A percentile compares a stretch with the other conserved stretches of the same genome.
phyloP scores from a whole-genome alignment of 371 early-diverging fungal species.

The Sporodiniella umbellata region DNA sequence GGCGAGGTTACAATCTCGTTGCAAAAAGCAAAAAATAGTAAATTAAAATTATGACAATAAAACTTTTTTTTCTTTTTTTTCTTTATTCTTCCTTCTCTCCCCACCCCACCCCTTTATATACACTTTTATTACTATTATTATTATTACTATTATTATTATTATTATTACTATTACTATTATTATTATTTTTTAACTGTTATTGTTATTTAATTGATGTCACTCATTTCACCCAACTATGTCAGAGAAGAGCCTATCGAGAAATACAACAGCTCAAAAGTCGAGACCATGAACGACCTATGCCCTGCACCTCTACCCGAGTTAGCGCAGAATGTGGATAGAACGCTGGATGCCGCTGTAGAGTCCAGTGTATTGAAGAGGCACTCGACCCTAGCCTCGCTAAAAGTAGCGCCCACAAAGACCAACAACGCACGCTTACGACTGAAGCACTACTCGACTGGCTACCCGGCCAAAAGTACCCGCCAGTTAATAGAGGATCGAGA shows the following conservation, averaged over 20 bases:
- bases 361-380: constrained; percentile 12
- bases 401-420: neutral
- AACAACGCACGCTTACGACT: constrained; percentile 1
- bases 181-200: neutral
- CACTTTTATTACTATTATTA: too few relatives aligned
- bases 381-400: constrained; percentile 11
- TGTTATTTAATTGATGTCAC: neutral
- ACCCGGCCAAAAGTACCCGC: constrained; percentile 24
- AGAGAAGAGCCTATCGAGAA: neutral
- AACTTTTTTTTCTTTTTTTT: neutral
- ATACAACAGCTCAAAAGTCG: neutral
- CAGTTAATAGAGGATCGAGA: constrained; percentile 28
- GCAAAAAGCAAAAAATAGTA: too few relatives aligned
- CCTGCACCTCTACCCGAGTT: neutral
- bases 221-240: neutral
- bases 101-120: too few relatives aligned
- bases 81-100: neutral
- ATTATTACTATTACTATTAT: neutral
- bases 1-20: neutral
- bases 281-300: neutral
- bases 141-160: too few relatives aligned
- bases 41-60: neutral
- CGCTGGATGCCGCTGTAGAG: neutral
- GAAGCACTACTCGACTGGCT: constrained; percentile 43
- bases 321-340: neutral